phyloP scores from a whole-genome alignment of 768 basidiomycete genomes.

The Russula sp. region DNA sequence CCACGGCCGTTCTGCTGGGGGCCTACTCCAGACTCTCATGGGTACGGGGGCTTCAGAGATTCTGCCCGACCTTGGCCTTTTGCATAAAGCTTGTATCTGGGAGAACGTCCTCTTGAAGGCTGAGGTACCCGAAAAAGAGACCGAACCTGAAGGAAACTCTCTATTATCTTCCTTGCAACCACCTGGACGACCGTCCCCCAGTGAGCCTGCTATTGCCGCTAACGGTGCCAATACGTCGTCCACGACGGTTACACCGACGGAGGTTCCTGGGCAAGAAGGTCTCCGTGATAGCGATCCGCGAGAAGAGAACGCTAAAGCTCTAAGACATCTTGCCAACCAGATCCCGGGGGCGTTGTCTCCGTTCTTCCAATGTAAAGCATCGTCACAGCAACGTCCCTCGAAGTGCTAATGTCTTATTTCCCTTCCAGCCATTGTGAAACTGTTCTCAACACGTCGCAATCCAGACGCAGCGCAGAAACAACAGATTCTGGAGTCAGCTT shows the following conservation, averaged over 20 bases:
- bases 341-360: conserved; percentile 70
- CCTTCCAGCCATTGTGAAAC: conserved; percentile 71
- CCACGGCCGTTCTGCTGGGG: conserved; percentile 70
- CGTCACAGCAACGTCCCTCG: neutral
- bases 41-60: conserved; percentile 55
- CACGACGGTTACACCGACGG: conserved; percentile 21
- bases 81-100: conserved; percentile 82
- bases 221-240: conserved; percentile 25
- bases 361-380: conserved; percentile 75
- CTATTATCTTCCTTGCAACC: conserved; percentile 44
- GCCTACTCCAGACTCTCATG: conserved; percentile 71
- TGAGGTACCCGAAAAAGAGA: conserved; percentile 36
- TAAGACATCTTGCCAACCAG: conserved; percentile 76
- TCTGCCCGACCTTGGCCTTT: conserved; percentile 62
- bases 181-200: conserved; percentile 36
- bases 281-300: conserved; percentile 40
- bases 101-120: conserved; percentile 77
- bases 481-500: conserved; percentile 66
- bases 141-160: conserved; percentile 38
- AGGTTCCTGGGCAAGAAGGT: conserved; percentile 25
- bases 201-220: conserved; percentile 16
- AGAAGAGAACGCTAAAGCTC: conserved; percentile 64
- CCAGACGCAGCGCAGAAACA: conserved; percentile 70
- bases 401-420: conserved; percentile 5
- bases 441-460: conserved; percentile 77